A percentile compares a stretch with the other conserved stretches of the same genome.
Evolutionary conservation across 305 asterid genomes (phyloP).

Genomic region (Coffea humblotiana): DNA sequence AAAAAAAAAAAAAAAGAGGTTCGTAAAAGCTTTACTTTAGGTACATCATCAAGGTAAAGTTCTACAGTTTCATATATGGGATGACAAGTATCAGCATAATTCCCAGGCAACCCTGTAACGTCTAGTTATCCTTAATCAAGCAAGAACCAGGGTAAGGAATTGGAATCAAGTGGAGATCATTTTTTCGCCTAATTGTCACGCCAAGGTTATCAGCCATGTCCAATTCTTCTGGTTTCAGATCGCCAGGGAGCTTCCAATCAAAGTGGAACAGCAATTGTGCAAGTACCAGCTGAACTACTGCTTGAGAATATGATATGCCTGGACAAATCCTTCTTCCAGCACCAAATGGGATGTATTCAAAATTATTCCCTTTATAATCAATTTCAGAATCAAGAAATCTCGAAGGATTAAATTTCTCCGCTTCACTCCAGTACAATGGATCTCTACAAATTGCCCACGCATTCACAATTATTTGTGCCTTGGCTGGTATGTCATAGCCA

Average conservation of each 20-base stretch:
- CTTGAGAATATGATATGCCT: neutral
- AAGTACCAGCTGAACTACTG: neutral
- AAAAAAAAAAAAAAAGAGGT: too few species aligned
- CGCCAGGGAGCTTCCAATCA: slow-evolving; percentile 2
- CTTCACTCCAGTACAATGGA: neutral
- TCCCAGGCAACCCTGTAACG: too few species aligned
- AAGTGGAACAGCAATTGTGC: slow-evolving; percentile 1
- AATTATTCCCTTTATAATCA: neutral
- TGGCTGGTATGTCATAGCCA: too few species aligned
- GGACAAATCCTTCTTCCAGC: neutral
- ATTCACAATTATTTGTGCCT: too few species aligned
- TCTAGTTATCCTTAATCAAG: neutral
- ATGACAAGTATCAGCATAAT: too few species aligned
- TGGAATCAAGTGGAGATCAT: neutral
- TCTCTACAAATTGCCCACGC: slow-evolving; percentile 3
- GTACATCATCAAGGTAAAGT: too few species aligned
- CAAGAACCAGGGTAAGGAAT: neutral
- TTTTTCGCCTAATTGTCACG: neutral
- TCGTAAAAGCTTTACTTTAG: too few species aligned
- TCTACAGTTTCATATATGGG: too few species aligned
- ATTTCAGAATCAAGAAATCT: slow-evolving; percentile 1
- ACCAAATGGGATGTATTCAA: too few species aligned
- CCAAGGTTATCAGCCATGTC: neutral
- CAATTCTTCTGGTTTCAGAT: neutral
- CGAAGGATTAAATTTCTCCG: neutral